Evolutionary conservation across 208 protist species (phyloP).

Genomic region (Acanthamoeba sp.): DNA sequence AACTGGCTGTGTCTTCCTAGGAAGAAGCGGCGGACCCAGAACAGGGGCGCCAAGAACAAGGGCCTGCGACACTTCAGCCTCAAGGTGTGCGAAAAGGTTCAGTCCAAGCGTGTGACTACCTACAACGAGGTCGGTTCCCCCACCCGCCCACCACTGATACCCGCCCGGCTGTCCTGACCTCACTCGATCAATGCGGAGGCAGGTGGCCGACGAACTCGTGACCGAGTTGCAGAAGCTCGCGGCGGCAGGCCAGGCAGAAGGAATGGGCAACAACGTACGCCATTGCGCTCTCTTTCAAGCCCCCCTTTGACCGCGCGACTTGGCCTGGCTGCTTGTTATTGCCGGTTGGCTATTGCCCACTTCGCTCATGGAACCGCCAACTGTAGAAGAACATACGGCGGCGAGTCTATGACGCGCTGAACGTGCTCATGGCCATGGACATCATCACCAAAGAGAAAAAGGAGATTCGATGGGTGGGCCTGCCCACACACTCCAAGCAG

Average conservation of each 20-base stretch:
- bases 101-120: slow-evolving; percentile 88
- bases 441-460: slow-evolving; percentile 93
- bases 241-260: slow-evolving; percentile 53
- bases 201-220: slow-evolving; percentile 91
- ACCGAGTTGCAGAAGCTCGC: slow-evolving; percentile 78
- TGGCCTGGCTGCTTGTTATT: too few relatives aligned
- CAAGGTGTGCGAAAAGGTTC: slow-evolving; percentile 92
- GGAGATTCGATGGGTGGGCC: slow-evolving; percentile 89
- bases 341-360: slow-evolving; percentile 60
- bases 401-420: slow-evolving; percentile 93
- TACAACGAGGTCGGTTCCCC: slow-evolving; percentile 86
- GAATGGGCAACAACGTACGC: slow-evolving; percentile 69
- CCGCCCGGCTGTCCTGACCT: too few relatives aligned
- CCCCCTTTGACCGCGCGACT: too few relatives aligned
- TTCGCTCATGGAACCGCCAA: background rate
- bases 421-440: slow-evolving; percentile 92
- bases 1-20: background rate
- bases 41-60: slow-evolving; percentile 74
- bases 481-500: slow-evolving; percentile 81
- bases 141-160: background rate
- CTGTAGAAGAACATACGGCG: slow-evolving; percentile 92
- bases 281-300: background rate
- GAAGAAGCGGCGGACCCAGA: slow-evolving; percentile 35
- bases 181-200: background rate
- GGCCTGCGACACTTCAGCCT: slow-evolving; percentile 90